Conservation (phyloP, 2,329 filamentous ascomycete species). For the Colletotrichum tropicicola region DNA sequence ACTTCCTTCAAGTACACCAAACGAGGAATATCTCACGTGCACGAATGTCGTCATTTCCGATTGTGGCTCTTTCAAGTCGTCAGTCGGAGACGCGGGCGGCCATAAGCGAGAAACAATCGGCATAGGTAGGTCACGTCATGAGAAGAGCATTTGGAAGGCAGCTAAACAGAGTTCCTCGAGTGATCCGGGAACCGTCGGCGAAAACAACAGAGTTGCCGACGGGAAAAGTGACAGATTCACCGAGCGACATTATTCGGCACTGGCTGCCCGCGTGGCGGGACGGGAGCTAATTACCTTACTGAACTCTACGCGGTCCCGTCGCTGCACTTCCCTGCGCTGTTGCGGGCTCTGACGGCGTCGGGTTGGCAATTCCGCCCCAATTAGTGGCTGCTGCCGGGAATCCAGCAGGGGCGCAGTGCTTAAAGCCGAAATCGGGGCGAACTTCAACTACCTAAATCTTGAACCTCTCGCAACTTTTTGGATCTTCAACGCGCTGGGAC, state of each 20-base stretch:
- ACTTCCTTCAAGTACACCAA: neutral
- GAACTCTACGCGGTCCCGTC: neutral
- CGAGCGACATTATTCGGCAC: neutral
- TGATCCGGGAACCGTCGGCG: neutral
- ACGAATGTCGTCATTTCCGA: neutral
- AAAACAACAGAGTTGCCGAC: conserved; percentile 7
- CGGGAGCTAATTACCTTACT: neutral
- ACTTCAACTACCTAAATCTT: neutral
- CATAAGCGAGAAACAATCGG: no score
- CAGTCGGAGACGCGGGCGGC: no score
- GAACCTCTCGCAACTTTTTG: conserved; percentile 11
- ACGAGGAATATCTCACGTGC: neutral
- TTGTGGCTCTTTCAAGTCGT: neutral
- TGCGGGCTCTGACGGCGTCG: neutral
- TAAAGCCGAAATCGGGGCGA: conserved; percentile 26
- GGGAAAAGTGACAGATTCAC: conserved; percentile 4
- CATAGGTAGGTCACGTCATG: neutral
- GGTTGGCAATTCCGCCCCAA: conserved; percentile 2
- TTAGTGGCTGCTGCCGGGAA: neutral
- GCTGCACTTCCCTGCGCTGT: neutral
- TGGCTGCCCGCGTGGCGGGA: neutral
- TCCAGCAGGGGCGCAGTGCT: conserved; percentile 5
- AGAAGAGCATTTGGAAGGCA: no score
- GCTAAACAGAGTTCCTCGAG: no score
- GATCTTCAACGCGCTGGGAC: neutral